Evolutionary conservation across 768 basidiomycete species (phyloP), one percentile per base, ranked within the genome.

Genomic region (Hemileccinum impolitum): DNA sequence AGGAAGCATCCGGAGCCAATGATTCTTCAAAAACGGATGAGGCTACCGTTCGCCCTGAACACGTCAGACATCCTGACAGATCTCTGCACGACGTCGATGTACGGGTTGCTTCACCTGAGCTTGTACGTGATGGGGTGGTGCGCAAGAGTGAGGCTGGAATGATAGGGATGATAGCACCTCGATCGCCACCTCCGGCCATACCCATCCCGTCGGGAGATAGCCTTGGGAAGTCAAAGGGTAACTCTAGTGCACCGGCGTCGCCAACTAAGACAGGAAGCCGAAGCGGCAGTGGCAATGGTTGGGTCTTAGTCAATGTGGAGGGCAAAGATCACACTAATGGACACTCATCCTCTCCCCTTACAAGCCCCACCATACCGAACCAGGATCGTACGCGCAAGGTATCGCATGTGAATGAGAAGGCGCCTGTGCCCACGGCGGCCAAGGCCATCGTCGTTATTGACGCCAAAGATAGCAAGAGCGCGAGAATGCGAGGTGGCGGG

Each of bases 241-340:
- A 45, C 31, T 61, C 61, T 38, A 56, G 56, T 30, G 53, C 56
- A 21, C 70, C 57, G 15, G 62, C 57, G 12, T 70, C 68, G 28
- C 67, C 68, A 31, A 69, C 59, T 41, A 64, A 70, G 56, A 58
- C 70, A 36, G 66, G 61, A 23, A 61, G 58, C 44, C 55, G 60
- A 50, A 68, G 67, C 40, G 70, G 69, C 36, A 73, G 70, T 38
- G 75, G 76, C 14, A 70, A 79, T 57, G 83, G 83, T 21, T 85
- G 83, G 83, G 83, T 85, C 2, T 68, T 85, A 21, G 78, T 85
- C 32, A 84, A 81, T 44, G 76, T 84, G 14, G 82, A 81, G 50
- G 72, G 74, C 26, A 67, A 68, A 53, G 67, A 65, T 43, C 70
- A 66, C 38, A 49, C 43, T 38, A 57, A 55, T 32, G 59, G 55